Conservation (phyloP, 2,329 filamentous ascomycete species). For the Hypoxylon sp. region DNA sequence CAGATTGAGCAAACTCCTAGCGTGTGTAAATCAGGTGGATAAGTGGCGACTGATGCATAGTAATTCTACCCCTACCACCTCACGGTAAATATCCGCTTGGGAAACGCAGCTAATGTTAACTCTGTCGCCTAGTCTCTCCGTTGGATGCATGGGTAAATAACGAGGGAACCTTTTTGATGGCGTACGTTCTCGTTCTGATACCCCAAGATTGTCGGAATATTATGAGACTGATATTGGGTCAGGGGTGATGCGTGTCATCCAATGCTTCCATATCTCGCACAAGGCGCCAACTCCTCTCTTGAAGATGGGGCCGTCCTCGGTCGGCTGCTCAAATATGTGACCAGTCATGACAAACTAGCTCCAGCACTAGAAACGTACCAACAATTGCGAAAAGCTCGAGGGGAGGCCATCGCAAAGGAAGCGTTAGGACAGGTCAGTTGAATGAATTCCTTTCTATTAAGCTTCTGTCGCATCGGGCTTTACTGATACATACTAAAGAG, state of each 20-base stretch:
- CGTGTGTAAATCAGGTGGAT: slow-evolving; percentile 42
- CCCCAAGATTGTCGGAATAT: too few relatives aligned
- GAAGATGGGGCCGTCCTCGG: slow-evolving; percentile 46
- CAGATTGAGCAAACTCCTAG: slow-evolving; percentile 39
- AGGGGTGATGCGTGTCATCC: slow-evolving; percentile 46
- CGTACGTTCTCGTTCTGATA: slow-evolving; percentile 22
- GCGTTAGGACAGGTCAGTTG: slow-evolving; percentile 39
- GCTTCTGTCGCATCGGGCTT: neutral
- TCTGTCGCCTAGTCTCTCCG: slow-evolving; percentile 25
- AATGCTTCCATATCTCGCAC: slow-evolving; percentile 46
- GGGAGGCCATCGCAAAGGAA: slow-evolving; percentile 43
- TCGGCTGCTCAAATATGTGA: slow-evolving; percentile 43
- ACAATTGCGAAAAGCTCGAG: slow-evolving; percentile 40
- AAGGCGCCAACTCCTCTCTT: slow-evolving; percentile 46
- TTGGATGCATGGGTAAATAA: slow-evolving; percentile 37
- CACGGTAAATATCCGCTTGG: neutral
- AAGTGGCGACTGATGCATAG: slow-evolving; percentile 48
- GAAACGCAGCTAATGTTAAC: slow-evolving; percentile 22
- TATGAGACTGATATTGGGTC: neutral
- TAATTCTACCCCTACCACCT: slow-evolving; percentile 15
- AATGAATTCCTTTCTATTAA: neutral
- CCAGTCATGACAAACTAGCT: slow-evolving; percentile 28
- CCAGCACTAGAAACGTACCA: slow-evolving; percentile 42
- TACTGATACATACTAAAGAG: slow-evolving; percentile 30
- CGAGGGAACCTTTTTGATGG: slow-evolving; percentile 37